Conservation (phyloP, 2,329 filamentous ascomycete species). For the Pseudogymnoascus sp. region DNA sequence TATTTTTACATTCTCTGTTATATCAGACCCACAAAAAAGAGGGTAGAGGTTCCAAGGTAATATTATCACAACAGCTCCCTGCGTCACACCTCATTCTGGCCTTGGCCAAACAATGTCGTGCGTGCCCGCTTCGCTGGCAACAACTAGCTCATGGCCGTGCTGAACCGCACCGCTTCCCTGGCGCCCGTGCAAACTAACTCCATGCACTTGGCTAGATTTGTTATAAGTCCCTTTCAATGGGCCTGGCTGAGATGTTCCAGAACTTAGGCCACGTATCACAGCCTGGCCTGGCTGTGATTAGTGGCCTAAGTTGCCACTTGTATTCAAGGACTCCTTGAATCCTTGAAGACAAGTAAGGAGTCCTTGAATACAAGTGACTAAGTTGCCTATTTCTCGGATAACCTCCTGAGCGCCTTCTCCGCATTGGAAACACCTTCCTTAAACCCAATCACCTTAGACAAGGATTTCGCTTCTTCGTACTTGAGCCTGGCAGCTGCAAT, state of each 20-base stretch:
- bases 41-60: constrained; percentile 4
- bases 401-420: constrained; percentile 42
- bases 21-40: not conserved
- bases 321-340: too few relatives aligned
- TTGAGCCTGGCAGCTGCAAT: constrained; percentile 56
- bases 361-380: not conserved
- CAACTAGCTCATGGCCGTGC: not conserved
- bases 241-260: not conserved
- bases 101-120: not conserved
- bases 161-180: not conserved
- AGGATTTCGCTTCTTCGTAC: constrained; percentile 61
- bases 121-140: not conserved
- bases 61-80: constrained; percentile 7
- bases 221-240: not conserved
- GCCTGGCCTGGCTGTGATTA: not conserved
- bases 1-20: constrained; percentile 5
- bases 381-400: constrained; percentile 5
- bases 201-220: constrained; percentile 1
- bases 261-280: not conserved
- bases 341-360: too few relatives aligned
- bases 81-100: not conserved
- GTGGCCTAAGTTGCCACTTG: too few relatives aligned
- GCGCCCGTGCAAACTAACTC: constrained; percentile 3
- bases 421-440: constrained; percentile 47
- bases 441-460: constrained; percentile 52